These are phyloP conservation scores for Phytophthora tubulina DNA, from an alignment of 352 stramenopile species.

Conservation along the genomic window DNA sequence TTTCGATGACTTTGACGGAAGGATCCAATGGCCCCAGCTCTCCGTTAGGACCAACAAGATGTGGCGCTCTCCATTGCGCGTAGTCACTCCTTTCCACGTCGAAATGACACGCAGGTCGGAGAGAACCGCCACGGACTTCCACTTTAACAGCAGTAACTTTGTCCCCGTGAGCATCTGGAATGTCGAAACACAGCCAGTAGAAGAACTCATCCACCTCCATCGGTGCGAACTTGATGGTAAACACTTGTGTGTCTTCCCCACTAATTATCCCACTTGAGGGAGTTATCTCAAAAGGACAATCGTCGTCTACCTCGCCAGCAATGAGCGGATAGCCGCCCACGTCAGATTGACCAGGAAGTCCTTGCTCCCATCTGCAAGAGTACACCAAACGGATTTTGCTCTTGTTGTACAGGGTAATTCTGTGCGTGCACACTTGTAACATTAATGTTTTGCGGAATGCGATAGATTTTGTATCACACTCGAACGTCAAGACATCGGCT, in stretches of 20 bases:
- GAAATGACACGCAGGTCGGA: constrained; percentile 93
- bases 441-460: constrained; percentile 89
- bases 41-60: constrained; percentile 83
- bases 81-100: constrained; percentile 94
- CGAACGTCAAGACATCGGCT: constrained; percentile 67
- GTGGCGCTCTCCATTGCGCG: constrained; percentile 64
- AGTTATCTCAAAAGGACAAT: constrained; percentile 90
- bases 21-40: constrained; percentile 87
- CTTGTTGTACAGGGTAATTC: constrained; percentile 72
- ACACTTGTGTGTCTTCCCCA: constrained; percentile 68
- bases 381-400: constrained; percentile 77
- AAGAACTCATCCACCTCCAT: constrained; percentile 92
- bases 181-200: constrained; percentile 72
- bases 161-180: constrained; percentile 7
- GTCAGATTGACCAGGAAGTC: constrained; percentile 18
- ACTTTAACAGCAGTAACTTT: constrained; percentile 47
- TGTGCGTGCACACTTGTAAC: constrained; percentile 85
- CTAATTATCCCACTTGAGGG: constrained; percentile 68
- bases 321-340: constrained; percentile 7
- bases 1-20: constrained; percentile 92
- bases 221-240: constrained; percentile 90
- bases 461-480: constrained; percentile 69
- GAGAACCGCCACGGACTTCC: constrained; percentile 74
- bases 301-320: constrained; percentile 46
- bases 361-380: constrained; percentile 63